Evolutionary conservation across 306 rosid species (phyloP).

Genomic region (Albizia julibrissin): DNA sequence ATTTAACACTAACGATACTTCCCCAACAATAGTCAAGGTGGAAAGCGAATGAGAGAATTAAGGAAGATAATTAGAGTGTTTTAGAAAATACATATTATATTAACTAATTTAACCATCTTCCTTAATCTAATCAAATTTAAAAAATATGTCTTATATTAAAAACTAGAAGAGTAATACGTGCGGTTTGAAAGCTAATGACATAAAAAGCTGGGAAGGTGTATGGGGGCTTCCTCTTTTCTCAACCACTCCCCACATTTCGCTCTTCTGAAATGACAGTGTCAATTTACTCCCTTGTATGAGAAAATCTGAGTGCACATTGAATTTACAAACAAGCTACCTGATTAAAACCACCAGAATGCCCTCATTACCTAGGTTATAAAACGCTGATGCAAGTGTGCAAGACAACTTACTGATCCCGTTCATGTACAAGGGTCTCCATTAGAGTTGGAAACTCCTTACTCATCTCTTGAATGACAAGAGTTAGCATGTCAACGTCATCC

Average conservation of each 20-base stretch:
- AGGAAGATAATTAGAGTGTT: too few relatives aligned
- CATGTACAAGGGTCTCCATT: conserved; percentile 93
- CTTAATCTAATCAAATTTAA: too few relatives aligned
- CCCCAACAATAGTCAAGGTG: too few relatives aligned
- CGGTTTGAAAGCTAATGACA: not conserved
- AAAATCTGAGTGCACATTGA: not conserved
- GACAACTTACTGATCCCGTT: conserved; percentile 83
- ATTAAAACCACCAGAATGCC: conserved; percentile 12
- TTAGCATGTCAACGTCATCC: conserved; percentile 89
- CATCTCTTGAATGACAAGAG: conserved; percentile 91
- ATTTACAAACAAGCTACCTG: conserved; percentile 8
- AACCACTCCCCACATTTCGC: not conserved
- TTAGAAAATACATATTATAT: too few relatives aligned
- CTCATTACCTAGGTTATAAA: not conserved
- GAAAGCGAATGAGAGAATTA: too few relatives aligned
- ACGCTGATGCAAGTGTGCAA: conserved; percentile 34
- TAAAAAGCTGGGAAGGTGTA: not conserved
- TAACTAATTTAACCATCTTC: too few relatives aligned
- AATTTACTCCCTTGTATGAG: not conserved
- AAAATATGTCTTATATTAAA: too few relatives aligned
- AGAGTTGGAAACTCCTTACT: conserved; percentile 89
- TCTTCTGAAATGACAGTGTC: not conserved
- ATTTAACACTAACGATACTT: too few relatives aligned
- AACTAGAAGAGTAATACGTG: too few relatives aligned
- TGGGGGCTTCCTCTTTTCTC: not conserved